Evolutionary conservation across 768 basidiomycete genomes (phyloP).

Genomic region (Tylopilus balloui): DNA sequence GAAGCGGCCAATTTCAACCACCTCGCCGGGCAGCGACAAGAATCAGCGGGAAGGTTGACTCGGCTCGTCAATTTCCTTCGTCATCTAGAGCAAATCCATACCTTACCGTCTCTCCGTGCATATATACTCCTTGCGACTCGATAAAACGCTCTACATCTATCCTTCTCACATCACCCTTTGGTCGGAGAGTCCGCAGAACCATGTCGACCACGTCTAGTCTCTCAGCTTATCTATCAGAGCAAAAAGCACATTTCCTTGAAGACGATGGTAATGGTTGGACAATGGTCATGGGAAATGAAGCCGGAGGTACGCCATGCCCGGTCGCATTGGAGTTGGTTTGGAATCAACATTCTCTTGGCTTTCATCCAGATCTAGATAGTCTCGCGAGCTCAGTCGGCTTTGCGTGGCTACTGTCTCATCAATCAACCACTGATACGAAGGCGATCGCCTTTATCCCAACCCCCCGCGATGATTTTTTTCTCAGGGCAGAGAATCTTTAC

Average conservation of each 20-base stretch:
- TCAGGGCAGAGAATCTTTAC: conserved; percentile 85
- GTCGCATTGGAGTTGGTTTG: background rate
- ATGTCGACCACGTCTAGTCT: conserved; percentile 28
- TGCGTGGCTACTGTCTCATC: conserved; percentile 62
- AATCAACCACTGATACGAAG: conserved; percentile 34
- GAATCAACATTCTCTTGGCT: background rate
- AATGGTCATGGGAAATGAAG: conserved; percentile 92
- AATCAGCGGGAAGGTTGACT: background rate
- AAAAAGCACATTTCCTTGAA: conserved; percentile 58
- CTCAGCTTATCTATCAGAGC: conserved; percentile 37
- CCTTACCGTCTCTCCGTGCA: background rate
- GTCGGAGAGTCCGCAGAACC: conserved; percentile 1
- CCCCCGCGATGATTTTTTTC: conserved; percentile 56
- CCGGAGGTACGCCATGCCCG: conserved; percentile 61
- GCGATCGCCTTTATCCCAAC: conserved; percentile 73
- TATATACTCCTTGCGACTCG: background rate
- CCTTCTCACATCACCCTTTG: background rate
- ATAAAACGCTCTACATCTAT: background rate
- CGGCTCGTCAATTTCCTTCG: background rate
- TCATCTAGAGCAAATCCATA: background rate
- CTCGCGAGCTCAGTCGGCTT: conserved; percentile 82
- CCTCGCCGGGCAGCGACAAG: background rate
- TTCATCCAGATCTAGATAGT: conserved; percentile 75
- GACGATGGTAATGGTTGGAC: conserved; percentile 69
- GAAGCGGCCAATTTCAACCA: background rate